Evolutionary conservation across 257 asterid genomes (phyloP).

Genomic region (Jacaranda copaia): DNA sequence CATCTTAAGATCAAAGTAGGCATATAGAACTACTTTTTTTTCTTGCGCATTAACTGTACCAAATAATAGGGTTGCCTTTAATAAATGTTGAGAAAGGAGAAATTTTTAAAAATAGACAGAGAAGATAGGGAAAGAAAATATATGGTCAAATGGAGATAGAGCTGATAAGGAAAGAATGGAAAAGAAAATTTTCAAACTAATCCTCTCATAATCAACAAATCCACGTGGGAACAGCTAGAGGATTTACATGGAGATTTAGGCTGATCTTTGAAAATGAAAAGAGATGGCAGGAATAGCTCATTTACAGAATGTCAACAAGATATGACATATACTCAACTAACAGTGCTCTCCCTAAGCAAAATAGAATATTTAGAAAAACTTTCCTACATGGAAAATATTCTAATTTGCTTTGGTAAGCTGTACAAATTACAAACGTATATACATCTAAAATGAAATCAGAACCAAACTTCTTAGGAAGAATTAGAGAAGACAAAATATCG

Average conservation of each 20-base stretch:
- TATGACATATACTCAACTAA: not conserved
- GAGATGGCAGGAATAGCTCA: not conserved
- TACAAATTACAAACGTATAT: not conserved
- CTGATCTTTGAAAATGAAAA: conserved; percentile 19
- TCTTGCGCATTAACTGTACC: conserved; percentile 16
- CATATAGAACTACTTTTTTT: not conserved
- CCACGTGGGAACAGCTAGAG: conserved; percentile 5
- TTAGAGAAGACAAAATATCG: not conserved
- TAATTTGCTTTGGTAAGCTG: not conserved
- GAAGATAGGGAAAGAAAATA: not conserved
- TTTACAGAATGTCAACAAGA: conserved; percentile 19
- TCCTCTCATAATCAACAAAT: conserved; percentile 18
- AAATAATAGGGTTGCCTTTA: not conserved
- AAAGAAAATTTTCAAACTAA: not conserved
- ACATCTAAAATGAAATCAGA: not conserved
- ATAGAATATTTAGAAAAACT: not conserved
- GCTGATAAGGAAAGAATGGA: conserved; percentile 5
- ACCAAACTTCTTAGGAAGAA: not conserved
- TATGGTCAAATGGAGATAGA: conserved; percentile 8
- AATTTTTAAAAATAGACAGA: not conserved
- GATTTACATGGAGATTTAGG: conserved; percentile 1
- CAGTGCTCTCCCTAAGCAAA: conserved; percentile 9
- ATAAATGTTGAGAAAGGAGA: conserved; percentile 1
- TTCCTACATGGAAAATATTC: not conserved
- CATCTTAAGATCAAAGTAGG: conserved; percentile 24